phyloP scores from a whole-genome alignment of 768 basidiomycete species.

The Dioszegia aurantiaca region DNA sequence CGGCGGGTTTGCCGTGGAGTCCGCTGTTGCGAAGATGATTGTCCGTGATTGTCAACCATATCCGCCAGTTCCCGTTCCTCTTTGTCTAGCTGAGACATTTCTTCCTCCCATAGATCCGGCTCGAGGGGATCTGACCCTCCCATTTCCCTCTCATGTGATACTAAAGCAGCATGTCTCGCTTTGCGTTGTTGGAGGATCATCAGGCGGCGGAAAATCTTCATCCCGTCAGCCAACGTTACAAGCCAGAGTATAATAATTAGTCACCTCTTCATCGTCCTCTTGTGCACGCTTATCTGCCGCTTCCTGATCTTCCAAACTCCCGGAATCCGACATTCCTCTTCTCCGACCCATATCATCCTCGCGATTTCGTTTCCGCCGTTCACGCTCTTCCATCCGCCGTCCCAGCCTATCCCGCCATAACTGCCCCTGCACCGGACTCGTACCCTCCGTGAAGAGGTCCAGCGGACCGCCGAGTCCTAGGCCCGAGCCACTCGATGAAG shows the following conservation, averaged over 20 bases:
- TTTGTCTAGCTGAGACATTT: not conserved
- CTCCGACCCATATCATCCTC: conserved; percentile 28
- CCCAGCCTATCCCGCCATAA: conserved; percentile 38
- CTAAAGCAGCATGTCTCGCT: conserved; percentile 23
- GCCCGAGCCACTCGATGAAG: not conserved
- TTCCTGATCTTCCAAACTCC: conserved; percentile 27
- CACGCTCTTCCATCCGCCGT: conserved; percentile 33
- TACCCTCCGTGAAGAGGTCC: conserved; percentile 23
- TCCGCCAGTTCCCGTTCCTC: conserved; percentile 9
- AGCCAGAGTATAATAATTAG: not conserved
- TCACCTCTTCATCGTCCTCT: conserved; percentile 46
- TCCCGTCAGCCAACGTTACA: too few species aligned
- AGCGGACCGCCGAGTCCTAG: not conserved
- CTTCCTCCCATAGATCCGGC: conserved; percentile 43
- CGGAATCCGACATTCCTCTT: conserved; percentile 2
- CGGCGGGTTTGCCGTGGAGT: not conserved
- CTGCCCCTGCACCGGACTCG: conserved; percentile 35
- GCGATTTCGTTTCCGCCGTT: conserved; percentile 24
- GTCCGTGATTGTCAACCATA: not conserved
- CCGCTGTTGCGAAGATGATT: not conserved
- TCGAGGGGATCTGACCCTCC: conserved; percentile 34
- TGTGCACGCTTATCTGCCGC: conserved; percentile 40
- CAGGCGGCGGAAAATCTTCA: conserved; percentile 40
- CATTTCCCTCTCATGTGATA: conserved; percentile 32
- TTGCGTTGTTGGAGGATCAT: conserved; percentile 33